phyloP scores from a whole-genome alignment of 495 filamentous ascomycete genomes.

The Aspergillus panamensis region DNA sequence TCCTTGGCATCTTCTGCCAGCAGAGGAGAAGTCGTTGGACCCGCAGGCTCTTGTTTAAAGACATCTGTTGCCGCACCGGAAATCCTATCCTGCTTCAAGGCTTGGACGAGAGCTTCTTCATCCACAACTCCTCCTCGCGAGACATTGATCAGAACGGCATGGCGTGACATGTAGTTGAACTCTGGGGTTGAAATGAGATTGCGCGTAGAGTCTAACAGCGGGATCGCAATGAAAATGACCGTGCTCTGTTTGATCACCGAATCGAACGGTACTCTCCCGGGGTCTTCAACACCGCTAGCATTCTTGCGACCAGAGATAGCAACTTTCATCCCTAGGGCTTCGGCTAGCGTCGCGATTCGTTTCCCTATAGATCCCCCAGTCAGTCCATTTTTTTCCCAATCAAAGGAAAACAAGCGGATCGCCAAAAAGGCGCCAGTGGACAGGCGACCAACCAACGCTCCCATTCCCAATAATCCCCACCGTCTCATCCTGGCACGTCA shows the following conservation, averaged over 20 bases:
- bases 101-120: conserved; percentile 49
- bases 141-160: conserved; percentile 55
- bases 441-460: conserved; percentile 29
- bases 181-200: conserved; percentile 50
- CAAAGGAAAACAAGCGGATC: background rate
- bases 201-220: conserved; percentile 42
- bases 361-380: conserved; percentile 17
- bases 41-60: conserved; percentile 50
- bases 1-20: conserved; percentile 25
- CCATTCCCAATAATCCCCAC: conserved; percentile 36
- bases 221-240: conserved; percentile 47
- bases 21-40: conserved; percentile 25
- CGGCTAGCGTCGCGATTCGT: conserved; percentile 27
- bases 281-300: conserved; percentile 1
- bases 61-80: conserved; percentile 56
- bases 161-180: conserved; percentile 45
- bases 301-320: conserved; percentile 42
- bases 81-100: conserved; percentile 44
- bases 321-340: conserved; percentile 33
- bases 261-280: conserved; percentile 44
- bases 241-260: conserved; percentile 44
- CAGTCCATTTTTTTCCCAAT: background rate
- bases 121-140: conserved; percentile 57
- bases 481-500: conserved; percentile 32
- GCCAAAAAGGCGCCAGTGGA: too few relatives aligned